phyloP scores from a whole-genome alignment of 225 moss, liverwort and hornwort genomes.

The Physcomitrellopsis africana region DNA sequence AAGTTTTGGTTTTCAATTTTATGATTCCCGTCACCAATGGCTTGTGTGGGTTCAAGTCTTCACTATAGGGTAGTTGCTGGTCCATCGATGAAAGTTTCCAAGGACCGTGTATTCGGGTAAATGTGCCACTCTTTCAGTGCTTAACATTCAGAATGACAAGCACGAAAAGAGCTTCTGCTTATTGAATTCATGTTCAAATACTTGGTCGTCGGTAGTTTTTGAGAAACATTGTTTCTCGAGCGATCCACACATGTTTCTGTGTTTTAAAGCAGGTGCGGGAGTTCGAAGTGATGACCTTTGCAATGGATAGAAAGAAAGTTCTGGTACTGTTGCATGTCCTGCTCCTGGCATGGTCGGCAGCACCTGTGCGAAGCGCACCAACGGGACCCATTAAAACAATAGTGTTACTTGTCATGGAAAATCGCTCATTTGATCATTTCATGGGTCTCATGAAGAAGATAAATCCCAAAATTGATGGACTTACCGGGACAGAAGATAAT shows the following conservation, averaged over 20 bases:
- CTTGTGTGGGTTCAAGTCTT: not conserved
- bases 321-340: not conserved
- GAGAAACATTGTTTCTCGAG: not conserved
- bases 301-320: constrained; percentile 26
- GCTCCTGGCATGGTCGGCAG: not conserved
- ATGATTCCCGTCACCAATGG: too few species aligned
- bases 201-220: not conserved
- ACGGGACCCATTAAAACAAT: constrained; percentile 75
- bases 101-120: too few species aligned
- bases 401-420: constrained; percentile 83
- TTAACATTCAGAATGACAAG: too few species aligned
- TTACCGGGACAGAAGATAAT: constrained; percentile 69
- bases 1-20: too few species aligned
- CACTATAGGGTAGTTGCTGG: too few species aligned
- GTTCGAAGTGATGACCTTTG: not conserved
- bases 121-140: too few species aligned
- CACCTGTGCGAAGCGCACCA: not conserved
- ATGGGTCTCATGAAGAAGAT: constrained; percentile 72
- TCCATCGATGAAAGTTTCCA: too few species aligned
- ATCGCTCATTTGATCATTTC: constrained; percentile 85
- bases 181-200: too few species aligned
- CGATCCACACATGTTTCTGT: not conserved
- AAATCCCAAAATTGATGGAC: constrained; percentile 70
- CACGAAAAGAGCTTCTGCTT: too few species aligned
- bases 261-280: constrained; percentile 3